phyloP scores from a whole-genome alignment of 2,329 filamentous ascomycete species.

The Blastomyces parvus region DNA sequence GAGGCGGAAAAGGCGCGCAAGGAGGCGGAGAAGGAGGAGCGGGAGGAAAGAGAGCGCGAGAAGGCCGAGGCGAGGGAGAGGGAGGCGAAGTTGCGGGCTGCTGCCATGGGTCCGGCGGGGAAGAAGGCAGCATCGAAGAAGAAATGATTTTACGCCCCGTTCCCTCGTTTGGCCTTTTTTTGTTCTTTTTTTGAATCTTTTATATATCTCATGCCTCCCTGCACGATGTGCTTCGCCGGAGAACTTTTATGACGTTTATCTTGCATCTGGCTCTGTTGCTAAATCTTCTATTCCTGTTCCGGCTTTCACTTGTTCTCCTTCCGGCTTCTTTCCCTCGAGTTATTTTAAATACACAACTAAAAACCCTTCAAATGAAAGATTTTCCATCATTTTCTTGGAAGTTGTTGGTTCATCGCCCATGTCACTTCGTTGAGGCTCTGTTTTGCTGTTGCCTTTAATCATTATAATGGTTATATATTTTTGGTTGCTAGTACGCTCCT shows the following conservation, averaged over 20 bases:
- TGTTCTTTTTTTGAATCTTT: not conserved
- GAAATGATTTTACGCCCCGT: slow-evolving; percentile 1
- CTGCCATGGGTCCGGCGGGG: slow-evolving; percentile 27
- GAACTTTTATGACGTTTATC: not conserved
- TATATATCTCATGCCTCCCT: not conserved
- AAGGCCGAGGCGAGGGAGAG: slow-evolving; percentile 28
- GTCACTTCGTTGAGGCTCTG: not conserved
- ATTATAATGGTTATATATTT: not conserved
- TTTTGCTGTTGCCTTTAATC: not conserved
- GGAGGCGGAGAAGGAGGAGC: slow-evolving; percentile 58
- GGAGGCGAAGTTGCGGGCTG: slow-evolving; percentile 33
- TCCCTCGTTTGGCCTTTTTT: not conserved
- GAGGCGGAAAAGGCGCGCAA: slow-evolving; percentile 75
- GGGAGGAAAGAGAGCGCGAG: slow-evolving; percentile 32
- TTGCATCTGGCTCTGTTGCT: not conserved
- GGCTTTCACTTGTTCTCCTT: not conserved
- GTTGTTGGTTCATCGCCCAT: not conserved
- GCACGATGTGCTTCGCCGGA: not conserved
- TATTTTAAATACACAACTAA: not conserved
- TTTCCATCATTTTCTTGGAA: not conserved
- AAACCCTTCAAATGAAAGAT: not conserved
- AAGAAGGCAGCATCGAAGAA: slow-evolving; percentile 28
- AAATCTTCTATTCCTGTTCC: not conserved
- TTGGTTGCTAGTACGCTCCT: no score
- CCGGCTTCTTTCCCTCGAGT: not conserved